A percentile compares a stretch with the other conserved stretches of the same genome.
phyloP scores from a whole-genome alignment of 2,329 filamentous ascomycete species.

The Sarocladiaceae sp. region DNA sequence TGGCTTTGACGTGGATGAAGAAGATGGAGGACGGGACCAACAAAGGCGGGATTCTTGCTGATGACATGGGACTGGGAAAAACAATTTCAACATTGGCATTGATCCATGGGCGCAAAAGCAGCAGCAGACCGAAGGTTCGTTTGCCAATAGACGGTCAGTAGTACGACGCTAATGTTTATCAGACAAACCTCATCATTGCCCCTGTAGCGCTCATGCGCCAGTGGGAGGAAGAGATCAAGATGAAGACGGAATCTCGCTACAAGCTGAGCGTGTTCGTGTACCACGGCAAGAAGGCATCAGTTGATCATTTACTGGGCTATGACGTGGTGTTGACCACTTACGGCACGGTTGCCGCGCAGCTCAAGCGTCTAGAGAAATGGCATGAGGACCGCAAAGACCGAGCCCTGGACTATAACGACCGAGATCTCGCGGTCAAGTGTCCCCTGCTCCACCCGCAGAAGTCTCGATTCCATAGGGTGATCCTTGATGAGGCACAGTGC shows the following conservation, averaged over 20 bases:
- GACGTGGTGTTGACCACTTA: slow-evolving; percentile 86
- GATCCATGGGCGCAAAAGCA: slow-evolving; percentile 64
- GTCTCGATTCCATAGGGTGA: slow-evolving; percentile 71
- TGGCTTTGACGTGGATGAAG: slow-evolving; percentile 80
- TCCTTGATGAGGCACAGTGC: slow-evolving; percentile 80
- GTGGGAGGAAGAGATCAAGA: slow-evolving; percentile 76
- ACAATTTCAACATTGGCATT: slow-evolving; percentile 81
- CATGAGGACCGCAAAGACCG: slow-evolving; percentile 42
- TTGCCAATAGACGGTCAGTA: neutral
- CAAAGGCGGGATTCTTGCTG: slow-evolving; percentile 84
- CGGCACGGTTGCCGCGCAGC: slow-evolving; percentile 59
- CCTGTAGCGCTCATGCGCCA: slow-evolving; percentile 78
- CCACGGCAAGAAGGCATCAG: slow-evolving; percentile 60
- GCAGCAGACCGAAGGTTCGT: slow-evolving; percentile 30
- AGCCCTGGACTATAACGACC: slow-evolving; percentile 31
- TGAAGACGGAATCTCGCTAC: slow-evolving; percentile 59
- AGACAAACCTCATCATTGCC: slow-evolving; percentile 80
- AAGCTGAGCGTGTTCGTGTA: slow-evolving; percentile 63
- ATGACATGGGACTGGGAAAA: slow-evolving; percentile 92
- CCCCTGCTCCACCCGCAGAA: slow-evolving; percentile 56
- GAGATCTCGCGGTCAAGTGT: slow-evolving; percentile 33
- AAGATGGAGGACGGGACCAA: slow-evolving; percentile 73
- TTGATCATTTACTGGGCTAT: slow-evolving; percentile 58
- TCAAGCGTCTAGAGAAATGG: slow-evolving; percentile 59
- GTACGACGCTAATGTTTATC: slow-evolving; percentile 19